A percentile compares a stretch with the other conserved stretches of the same genome.
Conservation (phyloP, 1,284 basidiomycete species). For the Pascua sp. region DNA sequence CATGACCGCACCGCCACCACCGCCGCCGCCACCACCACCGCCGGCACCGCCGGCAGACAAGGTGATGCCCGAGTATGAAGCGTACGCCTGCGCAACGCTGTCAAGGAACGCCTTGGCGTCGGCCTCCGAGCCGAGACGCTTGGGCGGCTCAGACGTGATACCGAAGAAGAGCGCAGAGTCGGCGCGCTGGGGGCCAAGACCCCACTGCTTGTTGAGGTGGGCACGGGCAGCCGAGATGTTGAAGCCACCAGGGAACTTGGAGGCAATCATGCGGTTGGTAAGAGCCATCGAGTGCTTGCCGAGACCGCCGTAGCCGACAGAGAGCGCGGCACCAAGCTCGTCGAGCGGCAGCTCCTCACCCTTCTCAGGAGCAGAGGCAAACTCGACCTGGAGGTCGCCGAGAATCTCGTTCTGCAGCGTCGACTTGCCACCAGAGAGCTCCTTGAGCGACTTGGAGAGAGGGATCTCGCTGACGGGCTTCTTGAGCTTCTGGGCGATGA, state of each 20-base stretch:
- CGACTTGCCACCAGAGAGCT: constrained; percentile 96
- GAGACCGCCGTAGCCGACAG: constrained; percentile 72
- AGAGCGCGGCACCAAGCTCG: constrained; percentile 84
- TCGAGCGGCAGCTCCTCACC: constrained; percentile 94
- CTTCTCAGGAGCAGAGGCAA: constrained; percentile 89
- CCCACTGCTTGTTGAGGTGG: constrained; percentile 87
- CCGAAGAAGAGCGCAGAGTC: constrained; percentile 89
- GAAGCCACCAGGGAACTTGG: constrained; percentile 99
- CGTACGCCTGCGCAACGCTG: constrained; percentile 75
- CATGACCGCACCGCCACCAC: constrained; percentile 74
- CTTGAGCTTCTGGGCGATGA: constrained; percentile 98
- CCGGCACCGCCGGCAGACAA: constrained; percentile 65
- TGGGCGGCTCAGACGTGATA: constrained; percentile 87
- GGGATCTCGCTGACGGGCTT: constrained; percentile 86
- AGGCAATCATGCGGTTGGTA: constrained; percentile 84
- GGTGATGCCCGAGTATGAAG: constrained; percentile 79
- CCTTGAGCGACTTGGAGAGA: constrained; percentile 94
- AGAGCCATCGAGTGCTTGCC: constrained; percentile 95
- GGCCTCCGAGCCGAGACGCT: constrained; percentile 83
- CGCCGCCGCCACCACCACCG: constrained; percentile 60
- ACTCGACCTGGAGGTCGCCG: constrained; percentile 87
- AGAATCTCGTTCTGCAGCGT: constrained; percentile 96
- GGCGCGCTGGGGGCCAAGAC: constrained; percentile 79
- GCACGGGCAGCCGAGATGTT: constrained; percentile 89
- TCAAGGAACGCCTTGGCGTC: constrained; percentile 96